phyloP scores from a whole-genome alignment of 2,329 filamentous ascomycete species.

The Cordyceps cateniannulata region DNA sequence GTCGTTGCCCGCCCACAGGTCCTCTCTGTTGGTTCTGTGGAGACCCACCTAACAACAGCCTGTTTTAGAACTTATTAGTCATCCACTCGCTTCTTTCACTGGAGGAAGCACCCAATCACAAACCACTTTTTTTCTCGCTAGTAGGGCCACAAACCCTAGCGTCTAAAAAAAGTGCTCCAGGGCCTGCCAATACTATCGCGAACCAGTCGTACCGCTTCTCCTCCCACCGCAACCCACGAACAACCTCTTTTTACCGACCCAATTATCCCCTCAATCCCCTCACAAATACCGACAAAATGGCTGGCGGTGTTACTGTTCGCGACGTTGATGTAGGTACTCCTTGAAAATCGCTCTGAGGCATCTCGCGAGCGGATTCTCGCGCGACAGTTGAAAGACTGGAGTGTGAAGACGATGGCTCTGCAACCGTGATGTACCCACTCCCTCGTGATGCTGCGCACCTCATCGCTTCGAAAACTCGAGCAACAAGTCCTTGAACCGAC shows the following conservation, averaged over 20 bases:
- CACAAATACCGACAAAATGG: slow-evolving; percentile 62
- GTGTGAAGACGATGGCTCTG: background rate
- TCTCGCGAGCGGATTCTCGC: background rate
- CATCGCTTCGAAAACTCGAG: background rate
- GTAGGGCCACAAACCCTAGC: slow-evolving; percentile 31
- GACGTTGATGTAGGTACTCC: slow-evolving; percentile 70
- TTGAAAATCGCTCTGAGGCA: slow-evolving; percentile 20
- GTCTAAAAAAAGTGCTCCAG: slow-evolving; percentile 16
- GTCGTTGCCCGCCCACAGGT: no score
- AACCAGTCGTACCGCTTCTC: background rate
- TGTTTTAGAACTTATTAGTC: no score
- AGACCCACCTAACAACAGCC: no score
- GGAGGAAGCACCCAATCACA: background rate
- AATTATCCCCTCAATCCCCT: slow-evolving; percentile 18
- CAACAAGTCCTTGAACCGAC: background rate
- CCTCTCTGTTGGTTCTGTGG: no score
- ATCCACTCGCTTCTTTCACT: slow-evolving; percentile 3
- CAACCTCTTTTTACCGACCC: slow-evolving; percentile 26
- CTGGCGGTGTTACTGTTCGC: slow-evolving; percentile 72
- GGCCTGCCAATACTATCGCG: slow-evolving; percentile 16
- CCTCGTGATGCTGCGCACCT: slow-evolving; percentile 11
- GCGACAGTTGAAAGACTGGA: background rate
- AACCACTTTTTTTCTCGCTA: slow-evolving; percentile 1
- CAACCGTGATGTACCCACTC: background rate
- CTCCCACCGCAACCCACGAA: slow-evolving; percentile 20